phyloP scores from a whole-genome alignment of 1,284 basidiomycete genomes.

The Coniophora puteana region DNA sequence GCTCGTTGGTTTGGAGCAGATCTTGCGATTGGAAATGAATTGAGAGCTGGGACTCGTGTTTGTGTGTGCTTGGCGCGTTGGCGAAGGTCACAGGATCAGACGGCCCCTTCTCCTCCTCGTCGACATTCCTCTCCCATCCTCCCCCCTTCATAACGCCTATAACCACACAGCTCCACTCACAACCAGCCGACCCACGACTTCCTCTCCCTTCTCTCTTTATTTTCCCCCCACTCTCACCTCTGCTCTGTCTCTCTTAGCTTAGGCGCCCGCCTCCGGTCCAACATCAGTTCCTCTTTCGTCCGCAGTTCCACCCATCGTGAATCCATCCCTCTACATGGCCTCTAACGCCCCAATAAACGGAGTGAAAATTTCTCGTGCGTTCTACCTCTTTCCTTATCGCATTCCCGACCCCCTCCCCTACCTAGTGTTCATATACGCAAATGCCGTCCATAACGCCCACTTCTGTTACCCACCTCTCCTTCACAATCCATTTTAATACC shows the following conservation, averaged over 20 bases:
- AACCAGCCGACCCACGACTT: background rate
- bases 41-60: slow-evolving; percentile 19
- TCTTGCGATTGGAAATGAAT: no score
- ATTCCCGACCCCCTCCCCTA: slow-evolving; percentile 14
- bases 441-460: slow-evolving; percentile 27
- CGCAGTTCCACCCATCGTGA: slow-evolving; percentile 1
- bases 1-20: no score
- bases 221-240: slow-evolving; percentile 1
- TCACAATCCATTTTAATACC: slow-evolving; percentile 17
- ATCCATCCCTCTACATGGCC: slow-evolving; percentile 45
- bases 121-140: slow-evolving; percentile 9
- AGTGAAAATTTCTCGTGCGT: slow-evolving; percentile 86
- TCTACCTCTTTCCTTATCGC: slow-evolving; percentile 13
- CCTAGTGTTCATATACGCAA: slow-evolving; percentile 28
- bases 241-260: background rate
- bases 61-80: slow-evolving; percentile 27
- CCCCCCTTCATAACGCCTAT: background rate
- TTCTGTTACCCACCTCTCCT: slow-evolving; percentile 13
- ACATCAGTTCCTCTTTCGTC: background rate
- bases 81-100: slow-evolving; percentile 27
- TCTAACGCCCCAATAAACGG: slow-evolving; percentile 85
- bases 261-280: background rate
- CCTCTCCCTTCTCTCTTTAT: background rate
- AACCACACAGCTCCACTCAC: slow-evolving; percentile 3
- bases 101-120: slow-evolving; percentile 23